Base-by-base conservation (phyloP, 2,329 filamentous ascomycete genomes). In the Fusarium tjaetaba region DNA sequence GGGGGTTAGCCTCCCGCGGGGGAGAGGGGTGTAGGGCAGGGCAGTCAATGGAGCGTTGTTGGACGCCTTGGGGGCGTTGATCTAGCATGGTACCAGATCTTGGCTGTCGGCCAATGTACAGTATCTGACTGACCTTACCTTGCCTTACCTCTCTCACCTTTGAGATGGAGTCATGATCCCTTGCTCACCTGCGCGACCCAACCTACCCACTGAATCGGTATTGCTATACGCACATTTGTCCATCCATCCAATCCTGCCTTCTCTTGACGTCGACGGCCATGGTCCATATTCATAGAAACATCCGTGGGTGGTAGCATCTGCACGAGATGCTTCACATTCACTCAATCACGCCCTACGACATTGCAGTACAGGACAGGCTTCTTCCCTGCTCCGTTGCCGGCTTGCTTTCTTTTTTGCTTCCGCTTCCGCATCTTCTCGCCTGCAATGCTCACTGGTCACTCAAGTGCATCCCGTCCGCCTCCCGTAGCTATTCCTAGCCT, bases 1-100 rank as follows among this genome's bases (percentile, higher is more conserved):
- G 60, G 51, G 39, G 36, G 34, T 49, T 67, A 49, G 70, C 43
- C 36, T 57, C 48, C 43, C 41, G 61, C 55, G 65, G 70, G 70
- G 71, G 55, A 60, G 65, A 55, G 70, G 66, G 71, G 71, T 73
- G 71, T 73, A 73, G 36, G 71, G 71, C 71, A 60, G 46, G 45
- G 63, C 49, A 48, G 51, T 52, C 51, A 51, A 39, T 20, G 5
- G 18, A 61, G 61, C 38, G 26, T 32, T 42, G 16, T 61, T 61
- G 45, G 43, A 64, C 36, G 32, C 30, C 41, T 57, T 11, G 13
- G 38, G 24, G 63, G 68, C 18, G 68, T 38, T 36, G 38, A 11
- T 53, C 26, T 55, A 64, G 45, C 22, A 39, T 49, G 14, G 55
- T 73, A 71, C 71, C 41, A 51, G 58, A 52, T 60, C 67, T 57